Base-by-base conservation (phyloP, 345 rosid species). In the Gossypium bickii region DNA sequence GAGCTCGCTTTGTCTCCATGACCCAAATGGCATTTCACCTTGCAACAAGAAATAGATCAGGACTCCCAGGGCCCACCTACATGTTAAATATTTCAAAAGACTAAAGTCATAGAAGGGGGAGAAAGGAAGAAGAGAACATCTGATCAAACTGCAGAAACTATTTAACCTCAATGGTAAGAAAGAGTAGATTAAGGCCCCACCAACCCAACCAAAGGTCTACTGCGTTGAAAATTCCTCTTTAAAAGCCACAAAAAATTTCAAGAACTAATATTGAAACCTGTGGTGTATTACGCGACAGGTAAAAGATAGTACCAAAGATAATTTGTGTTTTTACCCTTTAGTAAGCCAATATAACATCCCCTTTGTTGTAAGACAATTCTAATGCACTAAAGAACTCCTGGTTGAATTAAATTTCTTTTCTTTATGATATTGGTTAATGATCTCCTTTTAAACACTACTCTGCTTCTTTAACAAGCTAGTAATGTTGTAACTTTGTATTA, bases 61-160 rank as follows among this genome's bases (percentile, higher is more conserved):
- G 65, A 94, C 92, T 73, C 98, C 98, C 61, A 92, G 77, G 45
- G 96, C 97, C 98, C 98, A 92, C 97, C 97, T 92, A 79, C 65
- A 27, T 68, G 64, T 75, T 58, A 58, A 22, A 58, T 7, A 24
- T 22, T 69, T 69, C 60, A 27, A 51, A 68, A 49, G 15, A 51
- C 70, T 20, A 68, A 12, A 16, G 47, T 16, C 59, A 69, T 51
- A 10, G 9, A 69, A 16, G 45, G 52, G 60, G 59, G 9, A 10
- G 25, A 68, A 9, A 49, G 24, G 58, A 69, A 17, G 44, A 69
- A 69, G 15, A 49, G 15, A 15, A 9, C 60, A 69, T 27, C 63
- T 24, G 17, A 58, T 69, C 60, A 29, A 69, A 16, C 24, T 16
- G 44, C 49, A 15, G 41, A 25, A 49, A 49, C n/a, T 12, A 12